These are phyloP conservation scores for Cornus kousa DNA, from an alignment of 148 eudicot genomes.

Conservation along the genomic window DNA sequence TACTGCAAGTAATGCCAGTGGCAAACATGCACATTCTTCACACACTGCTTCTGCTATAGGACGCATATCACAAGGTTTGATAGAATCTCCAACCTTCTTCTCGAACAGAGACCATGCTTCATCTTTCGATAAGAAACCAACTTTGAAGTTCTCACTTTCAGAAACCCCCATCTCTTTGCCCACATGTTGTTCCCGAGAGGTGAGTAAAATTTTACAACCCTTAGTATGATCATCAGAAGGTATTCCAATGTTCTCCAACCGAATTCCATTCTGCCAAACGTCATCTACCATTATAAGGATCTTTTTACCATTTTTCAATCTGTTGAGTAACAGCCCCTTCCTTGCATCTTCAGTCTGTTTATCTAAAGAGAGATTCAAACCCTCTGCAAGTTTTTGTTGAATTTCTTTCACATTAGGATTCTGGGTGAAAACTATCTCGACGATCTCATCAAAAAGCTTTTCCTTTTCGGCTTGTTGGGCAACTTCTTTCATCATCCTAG, in stretches of 20 bases:
- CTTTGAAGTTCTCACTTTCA: not conserved
- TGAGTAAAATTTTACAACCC: slow-evolving; percentile 16
- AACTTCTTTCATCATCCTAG: not conserved
- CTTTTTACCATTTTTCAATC: not conserved
- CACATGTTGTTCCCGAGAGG: not conserved
- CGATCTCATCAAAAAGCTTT: not conserved
- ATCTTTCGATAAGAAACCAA: fast-evolving
- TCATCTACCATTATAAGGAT: slow-evolving; percentile 20
- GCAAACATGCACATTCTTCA: slow-evolving; percentile 12
- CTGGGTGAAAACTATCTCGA: not conserved
- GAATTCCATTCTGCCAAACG: slow-evolving; percentile 9
- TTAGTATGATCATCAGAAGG: not conserved
- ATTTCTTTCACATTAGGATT: not conserved
- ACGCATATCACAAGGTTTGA: not conserved
- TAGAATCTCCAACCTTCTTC: not conserved
- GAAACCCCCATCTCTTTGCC: too few relatives aligned
- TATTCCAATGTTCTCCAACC: slow-evolving; percentile 12
- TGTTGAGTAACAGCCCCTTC: not conserved
- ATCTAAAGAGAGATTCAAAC: not conserved
- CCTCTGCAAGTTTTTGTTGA: not conserved
- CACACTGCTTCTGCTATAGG: not conserved
- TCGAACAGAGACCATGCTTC: not conserved
- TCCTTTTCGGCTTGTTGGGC: not conserved
- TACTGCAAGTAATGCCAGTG: slow-evolving; percentile 10
- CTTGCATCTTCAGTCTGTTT: not conserved